Conservation (phyloP, 78 protist genomes). For the Dictyostelium purpureum region DNA sequence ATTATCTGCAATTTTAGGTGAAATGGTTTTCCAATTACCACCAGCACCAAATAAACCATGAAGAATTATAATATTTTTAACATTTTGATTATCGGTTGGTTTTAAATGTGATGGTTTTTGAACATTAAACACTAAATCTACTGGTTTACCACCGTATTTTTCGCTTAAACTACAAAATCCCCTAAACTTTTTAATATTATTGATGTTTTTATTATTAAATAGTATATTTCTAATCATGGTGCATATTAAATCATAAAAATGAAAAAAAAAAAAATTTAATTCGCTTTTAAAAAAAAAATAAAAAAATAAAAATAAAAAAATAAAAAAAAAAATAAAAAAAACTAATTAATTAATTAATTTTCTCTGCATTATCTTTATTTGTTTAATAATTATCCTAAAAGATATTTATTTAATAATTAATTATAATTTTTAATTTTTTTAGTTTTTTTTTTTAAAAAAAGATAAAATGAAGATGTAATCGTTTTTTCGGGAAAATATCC, state of each 20-base stretch:
- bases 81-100: not conserved
- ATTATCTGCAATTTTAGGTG: slow-evolving; percentile 28
- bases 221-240: not conserved
- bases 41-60: slow-evolving; percentile 66
- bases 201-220: not conserved
- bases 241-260: not conserved
- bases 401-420: too few relatives aligned
- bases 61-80: slow-evolving; percentile 25
- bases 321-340: not conserved
- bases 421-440: too few relatives aligned
- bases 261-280: not conserved
- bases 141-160: not conserved
- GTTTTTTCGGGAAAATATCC: not conserved
- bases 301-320: not conserved
- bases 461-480: not conserved
- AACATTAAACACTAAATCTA: not conserved
- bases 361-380: too few relatives aligned
- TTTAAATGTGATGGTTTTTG: not conserved
- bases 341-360: too few relatives aligned
- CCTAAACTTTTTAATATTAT: not conserved
- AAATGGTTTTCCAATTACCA: slow-evolving; percentile 40
- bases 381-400: too few relatives aligned
- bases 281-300: not conserved
- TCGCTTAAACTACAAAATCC: not conserved
- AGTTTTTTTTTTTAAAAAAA: too few relatives aligned